phyloP scores from a whole-genome alignment of 1,284 basidiomycete genomes.

The Ustilago loliicola region DNA sequence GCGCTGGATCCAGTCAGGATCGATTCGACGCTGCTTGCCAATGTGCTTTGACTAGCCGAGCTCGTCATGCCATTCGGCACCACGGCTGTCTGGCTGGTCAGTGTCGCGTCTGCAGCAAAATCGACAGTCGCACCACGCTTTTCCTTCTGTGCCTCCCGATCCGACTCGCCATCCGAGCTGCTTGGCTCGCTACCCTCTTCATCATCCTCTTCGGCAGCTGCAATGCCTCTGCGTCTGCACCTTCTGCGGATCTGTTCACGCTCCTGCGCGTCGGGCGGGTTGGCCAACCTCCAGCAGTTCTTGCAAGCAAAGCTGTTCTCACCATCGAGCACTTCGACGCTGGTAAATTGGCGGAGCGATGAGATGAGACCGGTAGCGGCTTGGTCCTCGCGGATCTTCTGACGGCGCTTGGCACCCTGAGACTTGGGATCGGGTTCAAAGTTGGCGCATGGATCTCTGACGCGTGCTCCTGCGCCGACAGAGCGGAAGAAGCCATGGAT shows the following conservation, averaged over 20 bases:
- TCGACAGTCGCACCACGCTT: not conserved
- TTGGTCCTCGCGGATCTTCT: conserved; percentile 46
- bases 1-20: conserved; percentile 39
- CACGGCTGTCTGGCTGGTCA: conserved; percentile 10
- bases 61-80: conserved; percentile 11
- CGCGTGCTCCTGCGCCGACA: conserved; percentile 21
- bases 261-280: conserved; percentile 73
- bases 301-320: conserved; percentile 94
- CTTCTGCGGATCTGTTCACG: conserved; percentile 69
- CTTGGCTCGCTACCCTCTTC: conserved; percentile 71
- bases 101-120: conserved; percentile 18
- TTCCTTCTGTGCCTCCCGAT: conserved; percentile 14
- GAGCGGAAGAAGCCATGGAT: conserved; percentile 39
- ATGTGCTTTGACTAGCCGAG: conserved; percentile 32
- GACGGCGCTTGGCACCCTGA: conserved; percentile 41
- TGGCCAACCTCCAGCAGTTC: conserved; percentile 88
- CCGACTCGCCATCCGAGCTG: conserved; percentile 56
- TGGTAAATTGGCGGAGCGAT: conserved; percentile 85
- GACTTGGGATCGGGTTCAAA: conserved; percentile 47
- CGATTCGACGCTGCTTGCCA: conserved; percentile 41
- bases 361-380: conserved; percentile 72
- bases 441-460: conserved; percentile 25
- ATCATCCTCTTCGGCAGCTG: conserved; percentile 44
- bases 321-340: conserved; percentile 89
- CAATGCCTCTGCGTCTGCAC: conserved; percentile 66